Conservation (phyloP, 2,329 filamentous ascomycete genomes). For the Colletotrichum sp. region DNA sequence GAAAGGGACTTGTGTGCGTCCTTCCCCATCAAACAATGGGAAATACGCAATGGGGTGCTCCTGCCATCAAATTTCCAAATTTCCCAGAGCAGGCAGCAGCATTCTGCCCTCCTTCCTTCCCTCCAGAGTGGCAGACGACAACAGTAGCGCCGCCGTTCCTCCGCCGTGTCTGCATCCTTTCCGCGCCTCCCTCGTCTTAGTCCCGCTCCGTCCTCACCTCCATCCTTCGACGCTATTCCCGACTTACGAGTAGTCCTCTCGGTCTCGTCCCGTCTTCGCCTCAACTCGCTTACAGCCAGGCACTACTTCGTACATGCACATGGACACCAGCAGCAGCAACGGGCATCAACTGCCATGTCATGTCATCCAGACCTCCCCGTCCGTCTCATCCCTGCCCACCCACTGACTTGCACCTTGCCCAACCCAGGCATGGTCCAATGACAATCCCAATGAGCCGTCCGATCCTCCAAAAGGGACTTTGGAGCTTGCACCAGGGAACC, state of each 20-base stretch:
- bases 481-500: background rate
- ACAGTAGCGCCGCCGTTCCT: background rate
- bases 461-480: background rate
- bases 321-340: background rate
- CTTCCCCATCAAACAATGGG: background rate
- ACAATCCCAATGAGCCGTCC: slow-evolving; percentile 10
- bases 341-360: background rate
- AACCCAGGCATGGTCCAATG: background rate
- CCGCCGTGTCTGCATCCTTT: background rate
- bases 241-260: background rate
- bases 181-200: background rate
- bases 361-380: background rate
- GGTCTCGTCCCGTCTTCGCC: background rate
- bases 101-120: background rate
- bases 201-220: background rate
- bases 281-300: background rate
- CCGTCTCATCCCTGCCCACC: background rate
- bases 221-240: background rate
- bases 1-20: background rate
- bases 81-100: background rate
- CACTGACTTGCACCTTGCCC: background rate
- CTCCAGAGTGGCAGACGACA: background rate
- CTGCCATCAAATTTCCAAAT: background rate
- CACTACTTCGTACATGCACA: background rate
- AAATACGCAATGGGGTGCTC: background rate